These are phyloP conservation scores for Tylopilus rubrobrunneus DNA, from an alignment of 768 basidiomycete genomes.

Conservation along the genomic window DNA sequence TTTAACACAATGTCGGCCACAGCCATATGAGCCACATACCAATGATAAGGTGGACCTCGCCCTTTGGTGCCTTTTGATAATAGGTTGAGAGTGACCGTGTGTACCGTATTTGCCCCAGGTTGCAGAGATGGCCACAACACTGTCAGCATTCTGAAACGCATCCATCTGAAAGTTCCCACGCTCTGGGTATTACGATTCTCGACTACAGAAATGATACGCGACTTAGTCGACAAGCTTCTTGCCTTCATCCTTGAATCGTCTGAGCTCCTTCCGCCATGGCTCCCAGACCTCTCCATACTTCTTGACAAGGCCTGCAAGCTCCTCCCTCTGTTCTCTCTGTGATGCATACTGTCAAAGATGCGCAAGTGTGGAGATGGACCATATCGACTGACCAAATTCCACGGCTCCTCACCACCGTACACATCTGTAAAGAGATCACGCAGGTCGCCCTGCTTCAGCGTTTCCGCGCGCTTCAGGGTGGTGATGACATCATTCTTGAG, in stretches of 20 bases:
- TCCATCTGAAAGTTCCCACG: no score
- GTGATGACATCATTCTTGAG: constrained; percentile 72
- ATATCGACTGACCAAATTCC: constrained; percentile 67
- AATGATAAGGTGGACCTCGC: no score
- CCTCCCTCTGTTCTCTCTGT: constrained; percentile 81
- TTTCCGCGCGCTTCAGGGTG: constrained; percentile 77
- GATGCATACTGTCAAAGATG: background rate
- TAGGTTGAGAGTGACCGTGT: no score
- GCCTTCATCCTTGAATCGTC: constrained; percentile 71
- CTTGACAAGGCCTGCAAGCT: constrained; percentile 64
- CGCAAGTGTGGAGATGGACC: background rate
- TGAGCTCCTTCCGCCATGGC: constrained; percentile 79
- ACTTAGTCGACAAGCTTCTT: constrained; percentile 45
- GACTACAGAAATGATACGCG: background rate
- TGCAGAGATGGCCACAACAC: no score
- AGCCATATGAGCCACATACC: no score
- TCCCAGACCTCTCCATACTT: constrained; percentile 89
- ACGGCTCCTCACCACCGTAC: constrained; percentile 80
- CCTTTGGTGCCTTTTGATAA: no score
- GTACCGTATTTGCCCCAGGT: no score
- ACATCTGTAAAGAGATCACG: constrained; percentile 83
- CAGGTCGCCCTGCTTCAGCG: constrained; percentile 63
- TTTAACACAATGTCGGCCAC: no score
- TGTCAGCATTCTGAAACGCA: no score
- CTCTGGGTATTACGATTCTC: no score